Evolutionary conservation across 805 yeast genomes (phyloP).

Genomic region (Yamadazyma phyllophila): DNA sequence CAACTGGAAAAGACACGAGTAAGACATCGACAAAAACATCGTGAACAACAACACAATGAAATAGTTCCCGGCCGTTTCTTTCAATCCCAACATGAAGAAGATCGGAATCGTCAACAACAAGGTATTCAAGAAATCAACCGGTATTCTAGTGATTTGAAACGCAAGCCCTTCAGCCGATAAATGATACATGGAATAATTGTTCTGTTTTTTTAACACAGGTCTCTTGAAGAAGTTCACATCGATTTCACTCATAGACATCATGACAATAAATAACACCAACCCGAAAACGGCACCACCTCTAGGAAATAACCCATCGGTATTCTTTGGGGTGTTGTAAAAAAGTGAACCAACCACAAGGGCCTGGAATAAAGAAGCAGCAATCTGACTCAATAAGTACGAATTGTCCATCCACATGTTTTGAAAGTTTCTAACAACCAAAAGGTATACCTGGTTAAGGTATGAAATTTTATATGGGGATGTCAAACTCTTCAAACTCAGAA

Average conservation of each 20-base stretch:
- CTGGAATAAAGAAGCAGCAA: constrained; percentile 53
- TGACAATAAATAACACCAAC: constrained; percentile 58
- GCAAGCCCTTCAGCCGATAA: constrained; percentile 75
- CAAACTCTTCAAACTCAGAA: constrained; percentile 34
- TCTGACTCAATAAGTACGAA: constrained; percentile 49
- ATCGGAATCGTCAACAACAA: constrained; percentile 28
- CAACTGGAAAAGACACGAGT: constrained; percentile 33
- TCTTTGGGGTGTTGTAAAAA: constrained; percentile 49
- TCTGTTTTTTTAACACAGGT: constrained; percentile 69
- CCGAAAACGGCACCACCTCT: constrained; percentile 65
- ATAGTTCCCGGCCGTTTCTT: constrained; percentile 36
- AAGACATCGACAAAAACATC: constrained; percentile 40
- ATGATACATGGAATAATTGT: constrained; percentile 66
- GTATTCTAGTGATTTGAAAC: constrained; percentile 57
- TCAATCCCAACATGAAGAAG: constrained; percentile 51
- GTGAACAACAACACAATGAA: constrained; percentile 35
- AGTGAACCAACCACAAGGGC: constrained; percentile 61
- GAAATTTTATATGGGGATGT: constrained; percentile 41
- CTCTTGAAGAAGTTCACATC: constrained; percentile 57
- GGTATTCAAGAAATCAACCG: constrained; percentile 48
- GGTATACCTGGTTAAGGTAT: constrained; percentile 48
- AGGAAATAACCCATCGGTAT: constrained; percentile 56
- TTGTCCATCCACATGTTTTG: constrained; percentile 56
- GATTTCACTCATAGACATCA: constrained; percentile 59
- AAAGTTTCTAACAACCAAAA: constrained; percentile 53